Percentiles rank a stretch among this genome's conserved stretches.
Conservation (phyloP, 441 rosid genomes). For the Euphorbia celastroides region DNA sequence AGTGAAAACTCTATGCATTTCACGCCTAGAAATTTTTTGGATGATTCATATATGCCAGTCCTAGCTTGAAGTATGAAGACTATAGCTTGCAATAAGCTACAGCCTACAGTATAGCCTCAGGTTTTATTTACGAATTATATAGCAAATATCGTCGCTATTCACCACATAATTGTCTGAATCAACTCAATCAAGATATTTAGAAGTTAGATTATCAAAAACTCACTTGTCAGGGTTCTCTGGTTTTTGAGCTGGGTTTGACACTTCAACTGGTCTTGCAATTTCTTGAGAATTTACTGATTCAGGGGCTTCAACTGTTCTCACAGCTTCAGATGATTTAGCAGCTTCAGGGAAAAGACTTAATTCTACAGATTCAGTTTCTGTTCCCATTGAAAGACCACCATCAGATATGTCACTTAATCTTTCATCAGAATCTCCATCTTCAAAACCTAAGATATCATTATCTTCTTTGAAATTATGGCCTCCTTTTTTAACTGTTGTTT, state of each 20-base stretch:
- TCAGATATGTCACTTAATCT: constrained; percentile 96
- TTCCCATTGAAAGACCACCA: constrained; percentile 83
- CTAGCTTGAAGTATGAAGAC: background rate
- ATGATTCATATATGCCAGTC: background rate
- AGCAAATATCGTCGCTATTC: background rate
- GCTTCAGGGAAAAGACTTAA: constrained; percentile 72
- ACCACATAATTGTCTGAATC: background rate
- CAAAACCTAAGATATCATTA: constrained; percentile 66
- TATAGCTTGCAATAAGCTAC: background rate
- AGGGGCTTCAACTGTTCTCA: constrained; percentile 18
- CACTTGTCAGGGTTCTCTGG: constrained; percentile 43
- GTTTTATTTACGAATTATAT: background rate
- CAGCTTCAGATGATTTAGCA: constrained; percentile 29
- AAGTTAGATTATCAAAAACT: constrained; percentile 19
- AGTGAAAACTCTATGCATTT: background rate
- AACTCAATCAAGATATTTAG: background rate
- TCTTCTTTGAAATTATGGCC: constrained; percentile 47
- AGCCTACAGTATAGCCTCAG: background rate
- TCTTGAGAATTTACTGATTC: constrained; percentile 38
- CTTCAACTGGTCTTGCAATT: constrained; percentile 2
- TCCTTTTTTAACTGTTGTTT: constrained; percentile 30
- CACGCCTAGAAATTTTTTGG: background rate
- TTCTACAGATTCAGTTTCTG: constrained; percentile 88
- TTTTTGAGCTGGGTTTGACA: constrained; percentile 25
- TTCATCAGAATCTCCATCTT: constrained; percentile 71